Evolutionary conservation across 2,329 filamentous ascomycete species (phyloP), one percentile per base, ranked within the genome.

Genomic region (Emergomyces orientalis): DNA sequence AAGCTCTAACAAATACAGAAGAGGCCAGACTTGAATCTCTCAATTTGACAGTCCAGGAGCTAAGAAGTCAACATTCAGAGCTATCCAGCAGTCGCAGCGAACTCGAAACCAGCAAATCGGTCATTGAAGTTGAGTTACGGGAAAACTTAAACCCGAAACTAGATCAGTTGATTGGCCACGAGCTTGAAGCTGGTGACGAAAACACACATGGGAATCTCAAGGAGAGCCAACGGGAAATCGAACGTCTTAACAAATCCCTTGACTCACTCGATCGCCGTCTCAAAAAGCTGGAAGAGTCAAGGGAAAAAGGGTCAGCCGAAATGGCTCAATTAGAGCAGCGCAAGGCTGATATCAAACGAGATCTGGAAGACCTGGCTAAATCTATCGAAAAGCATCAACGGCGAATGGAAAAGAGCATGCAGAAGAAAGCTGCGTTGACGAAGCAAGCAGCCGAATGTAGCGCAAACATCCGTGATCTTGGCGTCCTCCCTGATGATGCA

Each of bases 401-500:
- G 76, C 84, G 85, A 58, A 90, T 97, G 81, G 92, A 97, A 73
- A 96, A 93, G 80, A 91, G 88, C 68, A 88, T 96, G 71, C 89
- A 92, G 69, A 91, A 91, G 75, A 94, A 93, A 73, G 89, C 91
- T 14, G 82, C 91, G 3, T 80, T 95, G 65, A 88, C 85, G 19
- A 84, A 87, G 57, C 88, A 91, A 72, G 87, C 90, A 25, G 85
- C 86, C 2, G 91, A 96, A 70, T 90, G 89, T 66, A 87, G 87
- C 65, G 88, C 91, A 71, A 93, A 92, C 66, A 97, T 99, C 69
- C 88, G 93, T 56, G 91, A 96, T 68, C 81, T 99, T 7, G 94
- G 94, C 68, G 92, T 96, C 22, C 82, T 99, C 19, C 93, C 94
- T 0, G 92, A 97, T 65, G 92, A 97, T 70, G 91, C 93, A 0